Evolutionary conservation across 305 asterid genomes (phyloP), one percentile per base, ranked within the genome.

Genomic region (Ilex paraguariensis): DNA sequence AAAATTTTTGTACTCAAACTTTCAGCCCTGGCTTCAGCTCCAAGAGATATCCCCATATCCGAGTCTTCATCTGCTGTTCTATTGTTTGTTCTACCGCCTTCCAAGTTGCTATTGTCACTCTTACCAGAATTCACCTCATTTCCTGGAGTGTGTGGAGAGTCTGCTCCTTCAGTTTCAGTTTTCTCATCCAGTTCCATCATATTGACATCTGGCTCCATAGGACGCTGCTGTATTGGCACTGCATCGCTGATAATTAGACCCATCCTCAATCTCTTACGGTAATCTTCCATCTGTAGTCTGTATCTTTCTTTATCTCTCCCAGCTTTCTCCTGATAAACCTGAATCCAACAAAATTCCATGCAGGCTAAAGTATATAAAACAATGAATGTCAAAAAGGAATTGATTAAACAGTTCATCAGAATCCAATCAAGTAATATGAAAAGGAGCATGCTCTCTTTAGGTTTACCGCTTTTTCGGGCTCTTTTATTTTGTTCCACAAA

Each of bases 291-390:
- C 74, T 92, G 96, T 48, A 58, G 13, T 68, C 59, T 73, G 84
- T 89, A 87, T 30, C 97, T 68, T 66, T 84, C 95, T 82, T 85
- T 92, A 80, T 92, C 97, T 61, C 56, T 77, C 1, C 66, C 42
- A 8, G 98, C 98, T 50, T 79, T 82, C 77, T 84, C 96, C 69
- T 87, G 91, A 73, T 85, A 92, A 54, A 82, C 75, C 98, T 92
- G 68, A 51, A 60, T 48, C 31, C 15, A 68, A 64, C n/a, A 44
- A 60, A 64, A 10, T 67, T 60, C 11, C 17, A 16, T 14, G 58
- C 15, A 31, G 36, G 52, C 56, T 13, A n/a, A 31, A 54, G 36
- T 21, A 13, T 52, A 66, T 60, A 73, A 36, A 36, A 36, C 42
- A 5, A 36, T 36, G 7, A 36, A 36, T 36, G 42, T 4, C 0